Evolutionary conservation across 2,329 filamentous ascomycete species (phyloP).

Genomic region (Colletotrichum sp.): DNA sequence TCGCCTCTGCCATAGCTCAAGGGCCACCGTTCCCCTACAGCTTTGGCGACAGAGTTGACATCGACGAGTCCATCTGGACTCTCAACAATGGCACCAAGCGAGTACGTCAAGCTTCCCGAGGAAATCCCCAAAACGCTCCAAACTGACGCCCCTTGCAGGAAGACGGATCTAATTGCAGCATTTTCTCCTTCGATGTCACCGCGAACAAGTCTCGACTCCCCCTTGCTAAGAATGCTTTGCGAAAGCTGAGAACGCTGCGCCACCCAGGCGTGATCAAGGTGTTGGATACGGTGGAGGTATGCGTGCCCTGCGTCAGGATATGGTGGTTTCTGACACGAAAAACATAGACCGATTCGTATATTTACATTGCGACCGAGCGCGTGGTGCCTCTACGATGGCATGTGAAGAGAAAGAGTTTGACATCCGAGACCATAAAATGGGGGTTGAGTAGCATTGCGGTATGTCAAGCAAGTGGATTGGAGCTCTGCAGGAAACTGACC

Average conservation of each 20-base stretch:
- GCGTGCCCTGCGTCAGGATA: neutral
- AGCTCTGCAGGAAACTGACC: neutral
- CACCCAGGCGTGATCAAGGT: conserved; percentile 96
- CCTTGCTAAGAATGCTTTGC: conserved; percentile 90
- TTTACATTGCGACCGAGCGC: conserved; percentile 95
- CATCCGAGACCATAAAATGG: conserved; percentile 95
- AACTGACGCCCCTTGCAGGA: conserved; percentile 62
- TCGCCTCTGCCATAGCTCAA: conserved; percentile 95
- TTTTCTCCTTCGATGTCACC: conserved; percentile 92
- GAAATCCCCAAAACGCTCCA: neutral
- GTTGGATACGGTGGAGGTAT: conserved; percentile 89
- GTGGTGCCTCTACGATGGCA: conserved; percentile 89
- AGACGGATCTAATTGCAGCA: conserved; percentile 91
- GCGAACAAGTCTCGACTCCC: conserved; percentile 82
- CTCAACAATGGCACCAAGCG: conserved; percentile 92
- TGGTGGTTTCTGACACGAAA: conserved; percentile 22
- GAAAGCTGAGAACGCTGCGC: conserved; percentile 89
- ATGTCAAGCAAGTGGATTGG: conserved; percentile 29
- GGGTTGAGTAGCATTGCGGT: conserved; percentile 86
- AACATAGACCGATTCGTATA: conserved; percentile 85
- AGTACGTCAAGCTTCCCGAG: conserved; percentile 52
- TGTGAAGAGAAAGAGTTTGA: conserved; percentile 84
- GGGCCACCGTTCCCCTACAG: conserved; percentile 91
- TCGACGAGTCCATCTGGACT: conserved; percentile 95
- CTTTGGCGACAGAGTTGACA: conserved; percentile 90